Conservation (phyloP, 1,284 basidiomycete genomes). For the Mrakiaceae sp. region DNA sequence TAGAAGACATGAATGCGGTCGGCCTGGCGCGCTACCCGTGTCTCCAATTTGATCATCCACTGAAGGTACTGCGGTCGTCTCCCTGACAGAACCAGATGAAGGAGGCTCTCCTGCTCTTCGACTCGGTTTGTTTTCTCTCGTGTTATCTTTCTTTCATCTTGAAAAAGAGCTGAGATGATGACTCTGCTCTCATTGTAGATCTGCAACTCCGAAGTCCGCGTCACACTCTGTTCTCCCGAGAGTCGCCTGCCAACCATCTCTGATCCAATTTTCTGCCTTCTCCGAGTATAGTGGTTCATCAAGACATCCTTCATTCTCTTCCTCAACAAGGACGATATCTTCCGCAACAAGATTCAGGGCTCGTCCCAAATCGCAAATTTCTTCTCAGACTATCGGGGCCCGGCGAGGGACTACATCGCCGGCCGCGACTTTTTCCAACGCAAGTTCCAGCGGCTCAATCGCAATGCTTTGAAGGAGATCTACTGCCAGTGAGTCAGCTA, state of each 20-base stretch:
- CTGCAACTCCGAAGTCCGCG: slow-evolving; percentile 25
- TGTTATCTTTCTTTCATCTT: too few species aligned
- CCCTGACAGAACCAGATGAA: slow-evolving; percentile 75
- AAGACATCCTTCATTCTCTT: slow-evolving; percentile 69
- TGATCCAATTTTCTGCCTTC: too few species aligned
- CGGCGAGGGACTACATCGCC: slow-evolving; percentile 48
- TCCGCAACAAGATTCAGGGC: slow-evolving; percentile 60
- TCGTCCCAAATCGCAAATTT: slow-evolving; percentile 70
- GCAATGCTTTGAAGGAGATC: slow-evolving; percentile 78
- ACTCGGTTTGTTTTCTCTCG: slow-evolving; percentile 65
- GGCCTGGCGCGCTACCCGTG: slow-evolving; percentile 26
- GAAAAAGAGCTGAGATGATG: too few species aligned
- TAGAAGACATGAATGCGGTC: slow-evolving; percentile 85
- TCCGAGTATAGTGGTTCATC: slow-evolving; percentile 60
- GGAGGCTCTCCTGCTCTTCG: slow-evolving; percentile 90
- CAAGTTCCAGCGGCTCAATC: slow-evolving; percentile 68
- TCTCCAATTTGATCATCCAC: too few species aligned
- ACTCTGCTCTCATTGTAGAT: slow-evolving; percentile 18
- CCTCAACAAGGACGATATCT: slow-evolving; percentile 81
- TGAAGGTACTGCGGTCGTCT: too few species aligned
- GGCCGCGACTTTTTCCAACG: slow-evolving; percentile 84
- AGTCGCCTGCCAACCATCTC: too few species aligned
- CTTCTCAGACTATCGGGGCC: slow-evolving; percentile 51
- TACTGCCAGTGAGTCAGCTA: slow-evolving; percentile 64
- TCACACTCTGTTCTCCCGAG: too few species aligned